Evolutionary conservation across 331 rosid species (phyloP), one percentile per base, ranked within the genome.

Genomic region (Malus hybrid): DNA sequence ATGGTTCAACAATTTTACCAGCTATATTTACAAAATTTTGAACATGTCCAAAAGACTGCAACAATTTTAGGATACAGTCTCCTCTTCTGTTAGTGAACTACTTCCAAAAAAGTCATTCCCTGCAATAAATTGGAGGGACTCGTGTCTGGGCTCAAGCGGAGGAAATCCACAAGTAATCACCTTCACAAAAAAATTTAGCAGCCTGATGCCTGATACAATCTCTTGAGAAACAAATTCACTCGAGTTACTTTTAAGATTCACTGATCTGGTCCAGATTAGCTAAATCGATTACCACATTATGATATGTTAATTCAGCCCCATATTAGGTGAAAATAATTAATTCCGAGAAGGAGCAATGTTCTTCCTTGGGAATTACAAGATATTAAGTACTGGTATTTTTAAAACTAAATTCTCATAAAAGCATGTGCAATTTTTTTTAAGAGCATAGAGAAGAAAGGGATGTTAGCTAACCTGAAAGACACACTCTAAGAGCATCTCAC

Each of bases 131-230:
- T 86, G 86, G 73, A 85, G 83, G 61, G 93, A 92, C 81, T 89
- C 89, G 44, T 88, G 88, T 81, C 97, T 90, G 56, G 89, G 97
- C 76, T 90, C 97, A 74, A 92, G 69, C 46, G 96, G 96, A 69
- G 99, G 99, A 80, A 94, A 94, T 77, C 99, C 97, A 75, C 97
- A 94, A 12, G 97, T 90, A 71, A 88, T 73, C 36, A 94, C 97
- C 99, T 90, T 78, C 76, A 85, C 61, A 70, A 44, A 66, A 67
- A 68, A 42, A 32, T 7, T 57, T 31, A 16, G 70, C 10, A 60
- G 44, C n/a, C 46, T 14, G 19, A 20, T 48, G 56, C 39, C 31
- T 39, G 9, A 69, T 15, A 76, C 29, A 32, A 24, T 32, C 65
- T 32, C 20, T 32, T 29, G 19, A 27, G 33, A 22, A 27, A 7